phyloP scores from a whole-genome alignment of 169 alveolate genomes.

The Plasmodium cynomolgi region DNA sequence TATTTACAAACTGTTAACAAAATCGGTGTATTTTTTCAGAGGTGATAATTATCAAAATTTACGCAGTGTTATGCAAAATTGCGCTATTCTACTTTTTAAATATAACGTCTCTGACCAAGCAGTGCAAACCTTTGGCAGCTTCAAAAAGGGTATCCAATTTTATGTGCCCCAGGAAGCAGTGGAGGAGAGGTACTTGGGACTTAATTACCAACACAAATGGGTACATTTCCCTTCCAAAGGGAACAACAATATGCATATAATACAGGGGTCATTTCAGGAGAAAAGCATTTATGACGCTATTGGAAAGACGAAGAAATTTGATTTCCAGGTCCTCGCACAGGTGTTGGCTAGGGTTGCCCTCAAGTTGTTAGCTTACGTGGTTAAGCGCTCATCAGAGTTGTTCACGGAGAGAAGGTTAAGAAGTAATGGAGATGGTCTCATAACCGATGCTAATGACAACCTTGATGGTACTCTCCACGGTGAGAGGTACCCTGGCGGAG shows the following conservation, averaged over 20 bases:
- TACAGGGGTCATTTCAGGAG: conserved; percentile 67
- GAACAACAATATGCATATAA: conserved; percentile 36
- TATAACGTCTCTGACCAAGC: conserved; percentile 12
- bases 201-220: conserved; percentile 31
- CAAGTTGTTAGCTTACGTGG: conserved; percentile 21
- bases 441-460: background rate
- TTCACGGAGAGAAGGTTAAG: background rate
- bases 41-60: conserved; percentile 71
- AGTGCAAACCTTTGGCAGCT: conserved; percentile 1
- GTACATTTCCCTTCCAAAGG: conserved; percentile 38
- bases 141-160: conserved; percentile 49
- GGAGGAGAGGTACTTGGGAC: conserved; percentile 42
- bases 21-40: conserved; percentile 69
- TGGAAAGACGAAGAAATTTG: conserved; percentile 38
- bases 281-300: conserved; percentile 49
- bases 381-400: conserved; percentile 17
- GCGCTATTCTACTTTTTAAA: conserved; percentile 12
- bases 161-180: background rate
- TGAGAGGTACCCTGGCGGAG: background rate
- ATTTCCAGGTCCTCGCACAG: conserved; percentile 65
- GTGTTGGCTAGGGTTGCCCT: conserved; percentile 42
- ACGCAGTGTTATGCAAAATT: conserved; percentile 48
- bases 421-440: background rate
- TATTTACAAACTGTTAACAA: conserved; percentile 43
- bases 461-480: background rate